Conservation (phyloP, 441 rosid genomes). For the Populus hybrid region DNA sequence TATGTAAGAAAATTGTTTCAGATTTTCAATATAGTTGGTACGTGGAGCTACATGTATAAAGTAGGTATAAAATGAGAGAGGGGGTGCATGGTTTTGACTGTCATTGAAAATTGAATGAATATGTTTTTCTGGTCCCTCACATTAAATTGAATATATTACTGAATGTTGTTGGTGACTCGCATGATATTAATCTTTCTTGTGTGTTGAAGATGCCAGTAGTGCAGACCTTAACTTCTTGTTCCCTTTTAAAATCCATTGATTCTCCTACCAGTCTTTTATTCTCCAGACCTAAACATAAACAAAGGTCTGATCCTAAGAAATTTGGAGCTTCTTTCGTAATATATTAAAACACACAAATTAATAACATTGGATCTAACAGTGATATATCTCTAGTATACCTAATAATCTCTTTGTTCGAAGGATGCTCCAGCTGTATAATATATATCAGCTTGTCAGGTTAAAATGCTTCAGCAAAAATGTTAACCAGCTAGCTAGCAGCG, state of each 20-base stretch:
- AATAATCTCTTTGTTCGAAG: slow-evolving; percentile 48
- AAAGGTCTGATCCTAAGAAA: background rate
- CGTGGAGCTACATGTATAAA: too few species aligned
- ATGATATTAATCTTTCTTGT: background rate
- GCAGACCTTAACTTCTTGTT: slow-evolving; percentile 13
- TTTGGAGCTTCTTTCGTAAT: slow-evolving; percentile 25
- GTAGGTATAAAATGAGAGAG: too few species aligned
- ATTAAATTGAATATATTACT: background rate
- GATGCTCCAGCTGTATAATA: slow-evolving; percentile 24
- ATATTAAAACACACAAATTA: background rate
- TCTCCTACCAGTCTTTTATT: slow-evolving; percentile 8
- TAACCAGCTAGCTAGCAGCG: background rate
- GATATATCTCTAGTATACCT: slow-evolving; percentile 11
- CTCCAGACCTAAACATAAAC: slow-evolving; percentile 9
- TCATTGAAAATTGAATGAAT: too few species aligned
- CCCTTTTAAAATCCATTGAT: slow-evolving; percentile 21
- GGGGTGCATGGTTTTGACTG: too few species aligned
- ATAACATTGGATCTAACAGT: slow-evolving; percentile 48
- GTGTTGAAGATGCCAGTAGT: background rate
- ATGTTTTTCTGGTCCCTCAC: background rate
- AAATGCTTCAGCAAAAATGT: background rate
- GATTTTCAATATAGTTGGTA: too few species aligned
- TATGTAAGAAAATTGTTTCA: too few species aligned
- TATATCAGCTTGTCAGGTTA: slow-evolving; percentile 23
- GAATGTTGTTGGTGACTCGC: background rate